Percentiles rank a stretch among this genome's conserved stretches.
Evolutionary conservation across 768 basidiomycete genomes (phyloP).

Genomic region (Mycena polygramma): DNA sequence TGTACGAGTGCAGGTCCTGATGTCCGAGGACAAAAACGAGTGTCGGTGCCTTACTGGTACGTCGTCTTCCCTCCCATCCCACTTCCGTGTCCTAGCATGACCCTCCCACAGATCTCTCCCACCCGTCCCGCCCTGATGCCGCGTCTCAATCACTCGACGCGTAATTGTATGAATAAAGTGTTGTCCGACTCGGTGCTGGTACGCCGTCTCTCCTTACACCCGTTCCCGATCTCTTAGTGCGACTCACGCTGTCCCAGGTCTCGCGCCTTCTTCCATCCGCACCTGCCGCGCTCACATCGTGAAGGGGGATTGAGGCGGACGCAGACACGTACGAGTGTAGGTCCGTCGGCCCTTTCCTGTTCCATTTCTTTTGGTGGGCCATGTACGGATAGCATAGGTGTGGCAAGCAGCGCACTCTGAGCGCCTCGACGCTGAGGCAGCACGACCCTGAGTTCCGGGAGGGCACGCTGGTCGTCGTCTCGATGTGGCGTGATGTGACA

Average conservation of each 20-base stretch:
- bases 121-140: not conserved
- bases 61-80: not conserved
- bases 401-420: too few relatives aligned
- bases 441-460: not conserved
- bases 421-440: not conserved
- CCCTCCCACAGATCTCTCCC: not conserved
- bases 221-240: not conserved
- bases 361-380: not conserved
- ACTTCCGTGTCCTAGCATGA: conserved; percentile 3
- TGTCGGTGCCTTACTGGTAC: not conserved
- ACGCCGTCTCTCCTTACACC: not conserved
- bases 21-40: not conserved
- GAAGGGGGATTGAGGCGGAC: not conserved
- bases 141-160: conserved; percentile 2
- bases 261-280: not conserved
- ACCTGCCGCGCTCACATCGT: not conserved
- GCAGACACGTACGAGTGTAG: not conserved
- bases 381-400: not conserved
- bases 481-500: not conserved
- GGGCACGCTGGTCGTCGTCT: not conserved
- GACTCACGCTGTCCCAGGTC: not conserved
- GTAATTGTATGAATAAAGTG: conserved; percentile 2
- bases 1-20: not conserved
- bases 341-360: conserved; percentile 1
- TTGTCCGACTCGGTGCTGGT: not conserved